phyloP scores from a whole-genome alignment of 805 yeast genomes.

The Cyberlindnera japonica region DNA sequence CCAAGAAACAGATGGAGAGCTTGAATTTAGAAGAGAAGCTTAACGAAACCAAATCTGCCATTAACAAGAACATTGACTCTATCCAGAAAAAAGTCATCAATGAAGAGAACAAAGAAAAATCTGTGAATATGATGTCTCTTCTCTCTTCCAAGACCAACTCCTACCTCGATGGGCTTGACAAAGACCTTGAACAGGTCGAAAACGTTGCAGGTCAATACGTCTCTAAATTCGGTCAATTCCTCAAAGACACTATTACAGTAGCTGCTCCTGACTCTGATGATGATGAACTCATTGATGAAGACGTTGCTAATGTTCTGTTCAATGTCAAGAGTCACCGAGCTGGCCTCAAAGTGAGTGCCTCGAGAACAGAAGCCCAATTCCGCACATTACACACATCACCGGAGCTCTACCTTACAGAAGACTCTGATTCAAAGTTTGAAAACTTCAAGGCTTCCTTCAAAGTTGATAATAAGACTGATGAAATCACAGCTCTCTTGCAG shows the following conservation, averaged over 20 bases:
- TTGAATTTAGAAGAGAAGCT: conserved; percentile 20
- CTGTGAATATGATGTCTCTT: conserved; percentile 13
- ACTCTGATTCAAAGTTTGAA: conserved; percentile 33
- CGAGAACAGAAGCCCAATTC: conserved; percentile 62
- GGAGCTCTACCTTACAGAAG: conserved; percentile 24
- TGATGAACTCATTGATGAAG: conserved; percentile 29
- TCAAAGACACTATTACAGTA: conserved; percentile 38
- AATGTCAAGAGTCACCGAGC: conserved; percentile 36
- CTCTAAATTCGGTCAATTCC: conserved; percentile 52
- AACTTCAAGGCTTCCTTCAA: conserved; percentile 36
- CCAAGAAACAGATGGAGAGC: conserved; percentile 22
- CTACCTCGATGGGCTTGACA: conserved; percentile 67
- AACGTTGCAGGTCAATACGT: conserved; percentile 60
- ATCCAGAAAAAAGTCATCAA: conserved; percentile 14
- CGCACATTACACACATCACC: conserved; percentile 49
- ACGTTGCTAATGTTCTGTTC: conserved; percentile 39
- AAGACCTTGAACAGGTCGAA: conserved; percentile 71
- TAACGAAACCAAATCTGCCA: conserved; percentile 11
- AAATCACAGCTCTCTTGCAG: conserved; percentile 44
- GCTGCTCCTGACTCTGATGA: conserved; percentile 20
- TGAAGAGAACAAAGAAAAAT: conserved; percentile 17
- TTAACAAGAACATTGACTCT: conserved; percentile 13
- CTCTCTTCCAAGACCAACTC: conserved; percentile 46
- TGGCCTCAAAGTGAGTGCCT: conserved; percentile 36
- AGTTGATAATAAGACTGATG: conserved; percentile 46